Evolutionary conservation across 2,329 filamentous ascomycete genomes (phyloP), one percentile per base, ranked within the genome.

Genomic region (Diplodia mutila): DNA sequence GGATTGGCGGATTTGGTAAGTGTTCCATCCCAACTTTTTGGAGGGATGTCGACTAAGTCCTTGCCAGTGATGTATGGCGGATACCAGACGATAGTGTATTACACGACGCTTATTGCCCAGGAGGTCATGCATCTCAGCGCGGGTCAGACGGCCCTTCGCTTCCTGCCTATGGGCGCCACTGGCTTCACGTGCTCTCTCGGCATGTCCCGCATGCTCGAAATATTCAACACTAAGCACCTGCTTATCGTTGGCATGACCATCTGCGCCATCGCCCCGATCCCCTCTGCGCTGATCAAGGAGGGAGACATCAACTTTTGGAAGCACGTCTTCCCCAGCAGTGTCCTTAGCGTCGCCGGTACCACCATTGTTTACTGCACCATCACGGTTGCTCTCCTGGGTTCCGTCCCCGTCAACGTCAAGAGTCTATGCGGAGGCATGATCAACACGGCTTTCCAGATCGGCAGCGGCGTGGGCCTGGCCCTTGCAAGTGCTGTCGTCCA

Each of bases 381-480:
- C 5, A 81, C 78, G n/a, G 80, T 80, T 1, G 75, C 79, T 3
- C 75, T 82, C 4, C 61, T 82, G 18, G 75, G 75, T 0, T 80
- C 75, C 42, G 80, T 82, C 1, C 80, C 80, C 0, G 72, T 78
- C 8, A 77, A 80, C 32, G 79, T 80, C 12, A 81, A 81, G 70
- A 79, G 76, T 48, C 69, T 80, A 2, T 80, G 77, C 66, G 79
- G 79, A 25, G 79, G 79, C 21, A 80, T 81, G 78, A 77, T 81
- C 46, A 81, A 81, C 65, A 81, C 80, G 4, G 79, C 80, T 4
- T 81, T 80, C 68, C 80, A 81, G 72, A 80, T 81, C 25, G 80
- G 80, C 9, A 78, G 76, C 25, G 79, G 79, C 1, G 78, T 81
- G 0, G 77, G 78, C 1, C 71, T 81, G 23, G 80, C 80, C n/a